Percentiles rank a stretch among this genome's conserved stretches.
Conservation (phyloP, 164 flowering plant species). For the Nymphaea thermarum region DNA sequence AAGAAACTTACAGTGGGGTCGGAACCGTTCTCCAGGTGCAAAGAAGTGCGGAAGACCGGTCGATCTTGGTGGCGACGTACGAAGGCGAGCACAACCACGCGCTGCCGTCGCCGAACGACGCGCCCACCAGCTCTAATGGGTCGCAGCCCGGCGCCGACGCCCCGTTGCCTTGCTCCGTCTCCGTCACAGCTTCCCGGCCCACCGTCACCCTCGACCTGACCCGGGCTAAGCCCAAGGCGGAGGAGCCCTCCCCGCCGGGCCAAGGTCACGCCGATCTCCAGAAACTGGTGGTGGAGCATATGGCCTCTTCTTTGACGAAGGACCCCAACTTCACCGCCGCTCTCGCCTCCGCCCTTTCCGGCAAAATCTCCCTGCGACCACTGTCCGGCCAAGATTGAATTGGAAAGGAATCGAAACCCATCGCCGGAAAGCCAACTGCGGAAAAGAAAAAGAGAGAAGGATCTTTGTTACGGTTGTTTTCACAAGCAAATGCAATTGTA, state of each 20-base stretch:
- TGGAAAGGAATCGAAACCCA: too few species aligned
- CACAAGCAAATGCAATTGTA: too few species aligned
- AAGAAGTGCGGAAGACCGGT: constrained; percentile 26
- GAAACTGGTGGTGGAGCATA: constrained; percentile 20
- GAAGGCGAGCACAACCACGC: constrained; percentile 55
- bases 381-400: too few species aligned
- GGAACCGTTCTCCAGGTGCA: constrained; percentile 28
- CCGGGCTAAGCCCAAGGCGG: constrained; percentile 5
- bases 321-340: constrained; percentile 33
- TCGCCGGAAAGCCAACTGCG: too few species aligned
- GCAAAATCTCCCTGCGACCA: constrained; percentile 4
- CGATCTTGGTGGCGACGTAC: constrained; percentile 36
- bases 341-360: constrained; percentile 33
- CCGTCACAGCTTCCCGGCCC: constrained; percentile 5
- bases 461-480: too few species aligned
- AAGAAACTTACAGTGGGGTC: background rate
- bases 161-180: constrained; percentile 1
- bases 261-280: background rate
- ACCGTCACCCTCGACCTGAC: constrained; percentile 14
- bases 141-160: background rate
- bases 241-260: background rate
- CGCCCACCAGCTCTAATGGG: background rate
- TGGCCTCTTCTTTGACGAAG: constrained; percentile 20
- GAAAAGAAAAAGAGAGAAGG: too few species aligned
- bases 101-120: constrained; percentile 1